Base-by-base conservation (phyloP, 2,329 filamentous ascomycete genomes). In the Neofusicoccum kwambonambiense region DNA sequence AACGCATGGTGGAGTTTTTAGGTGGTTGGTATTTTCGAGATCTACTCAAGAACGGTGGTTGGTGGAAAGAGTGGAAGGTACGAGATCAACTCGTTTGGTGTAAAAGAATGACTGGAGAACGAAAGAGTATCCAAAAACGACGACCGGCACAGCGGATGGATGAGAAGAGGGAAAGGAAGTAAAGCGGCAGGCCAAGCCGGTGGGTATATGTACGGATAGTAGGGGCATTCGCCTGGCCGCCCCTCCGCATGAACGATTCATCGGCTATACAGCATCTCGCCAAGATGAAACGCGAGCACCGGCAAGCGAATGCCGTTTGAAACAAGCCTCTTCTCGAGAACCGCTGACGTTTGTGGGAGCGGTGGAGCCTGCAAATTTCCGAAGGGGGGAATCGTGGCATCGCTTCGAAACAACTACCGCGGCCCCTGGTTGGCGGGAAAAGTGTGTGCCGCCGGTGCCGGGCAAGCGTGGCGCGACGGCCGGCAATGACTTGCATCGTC, bases 31-130 rank as follows among this genome's bases (percentile, higher is more conserved):
- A 1, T 39, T 49, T 60, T 15, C 17, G 56, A 62, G 58, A 27
- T 62, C 58, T 62, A 62, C 58, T 62, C 58, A 58, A 58, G 39
- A 47, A 57, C 9, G 51, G 41, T 54, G 27, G 51, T n/a, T 8
- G 19, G 34, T 19, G 27, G 44, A 50, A 58, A 57, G 52, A 64
- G 62, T 49, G 52, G 15, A 49, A 64, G 42, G 11, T 17, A 64
- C 62, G 62, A 64, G 62, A 58, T 64, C 62, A 64, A 64, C 62
- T 58, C 62, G 62, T 34, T 35, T 22, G 2, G 19, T 12, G 31
- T 41, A 42, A 58, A 60, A 60, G 42, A 60, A n/a, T 47, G 56
- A 60, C 56, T 44, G 56, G 41, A 60, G 56, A 60, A 60, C 27
- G 56, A 47, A 44, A 60, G 56, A 27, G 56, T 60, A 60, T 60